Percentiles rank a stretch among this genome's conserved stretches.
Evolutionary conservation across 192 early-diverging fungal species (phyloP).

Genomic region (Pilobolus umbonatus): DNA sequence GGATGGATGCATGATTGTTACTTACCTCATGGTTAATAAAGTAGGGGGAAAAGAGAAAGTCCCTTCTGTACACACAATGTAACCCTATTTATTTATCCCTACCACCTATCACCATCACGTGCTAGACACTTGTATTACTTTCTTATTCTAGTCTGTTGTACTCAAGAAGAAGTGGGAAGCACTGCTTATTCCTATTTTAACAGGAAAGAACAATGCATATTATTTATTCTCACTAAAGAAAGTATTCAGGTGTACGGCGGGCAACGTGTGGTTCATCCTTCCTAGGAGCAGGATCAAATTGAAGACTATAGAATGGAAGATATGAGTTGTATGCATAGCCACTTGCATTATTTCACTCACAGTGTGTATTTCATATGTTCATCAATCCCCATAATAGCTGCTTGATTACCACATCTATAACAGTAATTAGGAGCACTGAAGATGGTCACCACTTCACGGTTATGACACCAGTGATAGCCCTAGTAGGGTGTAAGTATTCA

Average conservation of each 20-base stretch:
- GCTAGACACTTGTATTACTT: no score
- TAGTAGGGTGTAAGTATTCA: conserved; percentile 20
- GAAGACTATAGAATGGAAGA: conserved; percentile 48
- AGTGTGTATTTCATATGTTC: conserved; percentile 99
- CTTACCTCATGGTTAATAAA: no score
- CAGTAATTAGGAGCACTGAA: conserved; percentile 99
- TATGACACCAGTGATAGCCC: conserved; percentile 99
- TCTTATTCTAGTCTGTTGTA: no score
- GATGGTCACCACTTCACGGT: conserved; percentile 98
- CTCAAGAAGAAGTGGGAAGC: no score
- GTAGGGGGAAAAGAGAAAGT: no score
- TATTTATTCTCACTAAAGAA: conserved; percentile 64
- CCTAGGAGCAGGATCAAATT: conserved; percentile 97
- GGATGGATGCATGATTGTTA: no score
- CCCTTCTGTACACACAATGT: no score
- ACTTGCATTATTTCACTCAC: conserved; percentile 41
- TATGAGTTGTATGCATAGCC: neutral
- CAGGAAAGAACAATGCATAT: no score
- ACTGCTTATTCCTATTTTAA: no score
- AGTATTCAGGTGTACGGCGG: conserved; percentile 98
- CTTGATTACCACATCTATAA: conserved; percentile 99
- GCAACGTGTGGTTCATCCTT: conserved; percentile 98
- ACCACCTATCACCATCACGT: no score
- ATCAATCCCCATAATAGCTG: conserved; percentile 99
- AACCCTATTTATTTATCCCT: no score